Conservation (phyloP, 306 rosid species). For the Begonia fuchsioides region DNA sequence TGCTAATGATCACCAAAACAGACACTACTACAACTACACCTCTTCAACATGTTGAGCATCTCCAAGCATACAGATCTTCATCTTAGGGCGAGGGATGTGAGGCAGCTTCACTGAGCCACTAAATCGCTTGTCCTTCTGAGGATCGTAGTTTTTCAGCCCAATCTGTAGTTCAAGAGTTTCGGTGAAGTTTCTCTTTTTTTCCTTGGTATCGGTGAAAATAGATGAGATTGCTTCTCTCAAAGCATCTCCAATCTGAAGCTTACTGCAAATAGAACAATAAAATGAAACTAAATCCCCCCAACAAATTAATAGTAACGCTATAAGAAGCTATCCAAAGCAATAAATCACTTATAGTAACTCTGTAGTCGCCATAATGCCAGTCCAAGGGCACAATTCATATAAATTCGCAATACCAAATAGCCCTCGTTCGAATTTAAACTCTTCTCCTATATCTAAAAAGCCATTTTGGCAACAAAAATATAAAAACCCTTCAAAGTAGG, state of each 20-base stretch:
- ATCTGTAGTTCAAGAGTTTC: slow-evolving; percentile 73
- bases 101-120: slow-evolving; percentile 63
- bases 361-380: no score
- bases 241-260: slow-evolving; percentile 20
- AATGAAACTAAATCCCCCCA: no score
- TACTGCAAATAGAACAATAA: slow-evolving; percentile 18
- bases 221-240: slow-evolving; percentile 37
- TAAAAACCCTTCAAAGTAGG: no score
- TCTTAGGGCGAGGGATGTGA: slow-evolving; percentile 68
- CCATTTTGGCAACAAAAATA: no score
- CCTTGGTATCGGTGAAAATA: slow-evolving; percentile 29
- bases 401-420: no score
- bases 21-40: slow-evolving; percentile 20
- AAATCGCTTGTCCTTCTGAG: slow-evolving; percentile 74
- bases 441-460: no score
- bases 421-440: no score
- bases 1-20: no score
- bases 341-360: no score
- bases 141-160: slow-evolving; percentile 67
- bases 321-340: no score
- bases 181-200: slow-evolving; percentile 39
- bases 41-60: slow-evolving; percentile 85
- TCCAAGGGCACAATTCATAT: no score
- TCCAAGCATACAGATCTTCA: slow-evolving; percentile 79
- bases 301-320: no score